Percentiles rank a stretch among this genome's conserved stretches.
Conservation (phyloP, 192 early-diverging fungal species). For the Thoreauomyces humboldtii region DNA sequence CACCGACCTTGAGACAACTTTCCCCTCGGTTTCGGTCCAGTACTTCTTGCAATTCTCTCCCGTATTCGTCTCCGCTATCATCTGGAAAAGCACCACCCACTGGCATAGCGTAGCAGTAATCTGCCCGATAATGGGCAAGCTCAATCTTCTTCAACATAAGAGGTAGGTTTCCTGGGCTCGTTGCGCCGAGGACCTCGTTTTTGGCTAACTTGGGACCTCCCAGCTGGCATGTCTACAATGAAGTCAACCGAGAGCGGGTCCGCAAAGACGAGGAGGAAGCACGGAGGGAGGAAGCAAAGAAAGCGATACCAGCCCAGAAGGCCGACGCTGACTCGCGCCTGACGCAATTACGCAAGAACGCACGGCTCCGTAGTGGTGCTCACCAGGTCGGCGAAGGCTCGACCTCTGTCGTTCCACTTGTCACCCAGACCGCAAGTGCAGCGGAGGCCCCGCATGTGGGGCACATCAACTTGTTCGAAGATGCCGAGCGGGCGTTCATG, state of each 20-base stretch:
- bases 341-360: conserved; percentile 45
- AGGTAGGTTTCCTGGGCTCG: conserved; percentile 35
- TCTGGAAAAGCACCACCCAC: too few relatives aligned
- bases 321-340: conserved; percentile 67
- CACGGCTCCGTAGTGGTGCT: conserved; percentile 24
- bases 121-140: conserved; percentile 31
- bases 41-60: too few relatives aligned
- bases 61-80: too few relatives aligned
- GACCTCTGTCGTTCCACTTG: not conserved
- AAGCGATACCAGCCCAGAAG: conserved; percentile 40
- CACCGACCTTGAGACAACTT: too few relatives aligned
- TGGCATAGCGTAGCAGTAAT: too few relatives aligned
- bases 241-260: conserved; percentile 67
- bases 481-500: conserved; percentile 45
- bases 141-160: conserved; percentile 70
- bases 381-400: not conserved
- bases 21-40: too few relatives aligned
- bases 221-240: conserved; percentile 77
- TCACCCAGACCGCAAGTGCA: not conserved
- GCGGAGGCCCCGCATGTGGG: not conserved
- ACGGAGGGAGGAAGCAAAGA: conserved; percentile 52
- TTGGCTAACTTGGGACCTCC: not conserved
- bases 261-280: conserved; percentile 67
- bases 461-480: conserved; percentile 64
- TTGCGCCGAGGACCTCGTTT: not conserved